Percentiles rank a stretch among this genome's conserved stretches.
phyloP scores from a whole-genome alignment of 495 filamentous ascomycete genomes.

The Saxispiralis lemnorum region DNA sequence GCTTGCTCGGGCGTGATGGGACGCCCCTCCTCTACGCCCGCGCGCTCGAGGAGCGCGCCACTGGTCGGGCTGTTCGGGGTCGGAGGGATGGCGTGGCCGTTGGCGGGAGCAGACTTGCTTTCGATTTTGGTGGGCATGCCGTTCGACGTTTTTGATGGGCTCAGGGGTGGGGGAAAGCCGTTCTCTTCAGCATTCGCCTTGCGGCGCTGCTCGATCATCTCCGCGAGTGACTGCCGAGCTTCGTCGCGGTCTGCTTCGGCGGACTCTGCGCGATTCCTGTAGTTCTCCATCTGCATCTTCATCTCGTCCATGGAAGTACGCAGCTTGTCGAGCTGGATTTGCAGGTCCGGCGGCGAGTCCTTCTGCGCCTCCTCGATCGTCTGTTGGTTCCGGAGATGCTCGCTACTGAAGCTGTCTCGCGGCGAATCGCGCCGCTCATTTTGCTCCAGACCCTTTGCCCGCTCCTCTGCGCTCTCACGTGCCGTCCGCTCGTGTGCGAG shows the following conservation, averaged over 20 bases:
- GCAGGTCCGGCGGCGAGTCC: slow-evolving; percentile 30
- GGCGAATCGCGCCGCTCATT: slow-evolving; percentile 17
- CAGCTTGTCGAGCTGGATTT: slow-evolving; percentile 62
- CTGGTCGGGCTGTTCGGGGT: slow-evolving; percentile 6
- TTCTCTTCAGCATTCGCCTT: slow-evolving; percentile 37
- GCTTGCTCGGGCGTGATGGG: slow-evolving; percentile 21
- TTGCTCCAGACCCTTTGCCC: slow-evolving; percentile 51
- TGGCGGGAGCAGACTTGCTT: background rate
- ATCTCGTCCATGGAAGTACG: slow-evolving; percentile 67
- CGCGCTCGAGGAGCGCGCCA: slow-evolving; percentile 15
- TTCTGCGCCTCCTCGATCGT: background rate
- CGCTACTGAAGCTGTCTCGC: background rate
- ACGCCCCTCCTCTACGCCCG: slow-evolving; percentile 18
- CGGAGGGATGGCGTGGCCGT: slow-evolving; percentile 9
- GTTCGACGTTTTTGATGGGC: background rate
- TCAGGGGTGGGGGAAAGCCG: background rate
- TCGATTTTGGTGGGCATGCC: background rate
- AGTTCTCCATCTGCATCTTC: slow-evolving; percentile 59
- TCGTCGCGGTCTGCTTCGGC: slow-evolving; percentile 57
- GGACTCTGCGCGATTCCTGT: slow-evolving; percentile 56
- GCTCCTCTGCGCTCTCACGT: slow-evolving; percentile 65
- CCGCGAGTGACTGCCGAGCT: slow-evolving; percentile 54
- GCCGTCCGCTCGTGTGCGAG: slow-evolving; percentile 64
- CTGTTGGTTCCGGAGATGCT: slow-evolving; percentile 10
- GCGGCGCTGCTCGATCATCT: slow-evolving; percentile 75